These are phyloP conservation scores for Tolypocladium tropicale DNA, from an alignment of 2,329 filamentous ascomycete species.

Conservation along the genomic window DNA sequence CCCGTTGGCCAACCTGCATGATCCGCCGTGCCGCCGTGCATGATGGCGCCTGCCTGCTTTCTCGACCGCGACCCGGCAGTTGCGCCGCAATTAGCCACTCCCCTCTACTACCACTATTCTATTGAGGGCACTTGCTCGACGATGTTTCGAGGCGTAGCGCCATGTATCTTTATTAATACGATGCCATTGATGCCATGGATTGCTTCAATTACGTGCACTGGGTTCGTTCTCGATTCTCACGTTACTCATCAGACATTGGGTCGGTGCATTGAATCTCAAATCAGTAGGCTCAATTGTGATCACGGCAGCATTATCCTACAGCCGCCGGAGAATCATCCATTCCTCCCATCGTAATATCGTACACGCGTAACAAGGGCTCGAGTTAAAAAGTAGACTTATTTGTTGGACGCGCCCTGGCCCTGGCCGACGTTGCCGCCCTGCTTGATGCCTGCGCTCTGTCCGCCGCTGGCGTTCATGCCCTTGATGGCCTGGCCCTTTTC, in stretches of 20 bases:
- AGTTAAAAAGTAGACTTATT: slow-evolving; percentile 3
- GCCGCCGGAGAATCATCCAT: neutral
- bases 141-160: no score
- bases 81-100: no score
- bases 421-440: slow-evolving; percentile 29
- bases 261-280: neutral
- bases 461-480: slow-evolving; percentile 31
- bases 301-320: neutral
- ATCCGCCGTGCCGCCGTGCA: no score
- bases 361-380: neutral
- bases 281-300: neutral
- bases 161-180: no score
- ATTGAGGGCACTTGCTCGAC: no score
- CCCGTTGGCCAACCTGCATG: no score
- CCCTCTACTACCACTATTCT: no score
- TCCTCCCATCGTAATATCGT: neutral
- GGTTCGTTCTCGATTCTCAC: no score
- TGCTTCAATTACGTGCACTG: no score
- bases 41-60: no score
- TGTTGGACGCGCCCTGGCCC: slow-evolving; percentile 17
- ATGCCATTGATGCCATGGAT: no score
- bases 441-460: slow-evolving; percentile 31
- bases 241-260: neutral
- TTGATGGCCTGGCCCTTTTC: slow-evolving; percentile 32
- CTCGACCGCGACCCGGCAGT: no score